Evolutionary conservation across 2,329 filamentous ascomycete genomes (phyloP).

Genomic region (Penicillium griseofulvum): DNA sequence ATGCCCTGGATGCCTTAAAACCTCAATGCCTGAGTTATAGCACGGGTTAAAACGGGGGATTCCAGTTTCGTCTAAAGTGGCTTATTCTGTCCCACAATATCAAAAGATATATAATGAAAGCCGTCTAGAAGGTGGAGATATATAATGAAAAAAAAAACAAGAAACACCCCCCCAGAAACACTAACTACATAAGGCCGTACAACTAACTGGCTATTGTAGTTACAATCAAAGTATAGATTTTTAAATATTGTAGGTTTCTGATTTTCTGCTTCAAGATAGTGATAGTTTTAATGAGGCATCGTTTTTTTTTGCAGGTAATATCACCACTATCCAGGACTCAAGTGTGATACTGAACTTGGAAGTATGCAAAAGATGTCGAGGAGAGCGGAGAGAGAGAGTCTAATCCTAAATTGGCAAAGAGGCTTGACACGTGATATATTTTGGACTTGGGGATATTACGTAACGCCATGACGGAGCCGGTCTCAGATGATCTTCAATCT

Average conservation of each 20-base stretch:
- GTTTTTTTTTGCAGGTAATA: background rate
- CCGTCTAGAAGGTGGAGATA: too few species aligned
- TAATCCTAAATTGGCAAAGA: background rate
- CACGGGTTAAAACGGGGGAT: background rate
- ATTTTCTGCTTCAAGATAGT: background rate
- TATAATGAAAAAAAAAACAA: too few species aligned
- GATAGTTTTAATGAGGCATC: background rate
- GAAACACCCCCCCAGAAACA: too few species aligned
- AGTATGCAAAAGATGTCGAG: background rate
- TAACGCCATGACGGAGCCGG: constrained; percentile 1
- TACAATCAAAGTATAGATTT: too few species aligned
- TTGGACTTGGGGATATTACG: background rate
- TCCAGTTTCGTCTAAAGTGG: background rate
- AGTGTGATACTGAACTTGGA: background rate
- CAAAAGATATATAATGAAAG: background rate
- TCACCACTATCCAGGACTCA: background rate
- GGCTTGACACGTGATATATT: background rate
- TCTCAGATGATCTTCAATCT: constrained; percentile 2
- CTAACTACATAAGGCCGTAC: too few species aligned
- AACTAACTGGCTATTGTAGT: too few species aligned
- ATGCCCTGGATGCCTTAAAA: background rate
- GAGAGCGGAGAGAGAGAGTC: background rate
- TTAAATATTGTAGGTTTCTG: background rate
- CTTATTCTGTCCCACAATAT: background rate
- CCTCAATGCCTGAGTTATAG: background rate